Conservation (phyloP, 306 rosid genomes). For the Gleditsia sinensis region DNA sequence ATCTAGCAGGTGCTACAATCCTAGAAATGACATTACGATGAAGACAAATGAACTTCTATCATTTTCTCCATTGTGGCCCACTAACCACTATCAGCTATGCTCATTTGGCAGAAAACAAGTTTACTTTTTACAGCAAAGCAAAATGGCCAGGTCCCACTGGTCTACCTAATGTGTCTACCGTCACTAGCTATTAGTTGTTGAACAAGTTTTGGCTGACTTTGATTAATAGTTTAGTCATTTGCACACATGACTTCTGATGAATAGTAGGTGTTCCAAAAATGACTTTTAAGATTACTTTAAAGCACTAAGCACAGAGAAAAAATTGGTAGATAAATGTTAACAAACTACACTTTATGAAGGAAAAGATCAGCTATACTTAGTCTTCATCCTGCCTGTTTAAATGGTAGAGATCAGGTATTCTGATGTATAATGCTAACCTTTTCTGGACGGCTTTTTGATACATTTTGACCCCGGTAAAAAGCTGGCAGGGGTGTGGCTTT, state of each 20-base stretch:
- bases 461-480: slow-evolving; percentile 42
- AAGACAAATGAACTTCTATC: slow-evolving; percentile 22
- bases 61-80: slow-evolving; percentile 14
- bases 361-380: background rate
- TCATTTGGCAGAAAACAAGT: slow-evolving; percentile 24
- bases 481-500: slow-evolving; percentile 54
- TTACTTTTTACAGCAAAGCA: slow-evolving; percentile 5
- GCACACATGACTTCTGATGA: background rate
- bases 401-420: background rate
- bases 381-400: background rate
- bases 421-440: slow-evolving; percentile 45
- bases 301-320: background rate
- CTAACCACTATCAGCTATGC: slow-evolving; percentile 7
- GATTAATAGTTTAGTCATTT: slow-evolving; percentile 14
- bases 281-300: background rate
- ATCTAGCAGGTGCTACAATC: background rate
- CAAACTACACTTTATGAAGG: background rate
- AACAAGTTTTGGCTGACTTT: slow-evolving; percentile 9
- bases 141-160: background rate
- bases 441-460: slow-evolving; percentile 39
- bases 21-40: slow-evolving; percentile 18
- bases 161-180: slow-evolving; percentile 15
- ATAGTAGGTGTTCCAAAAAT: background rate
- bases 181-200: background rate
- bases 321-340: background rate